Percentiles rank a stretch among this genome's conserved stretches.
These are phyloP conservation scores for Polyporus tsugae DNA, from an alignment of 1,284 basidiomycete genomes.

Conservation along the genomic window DNA sequence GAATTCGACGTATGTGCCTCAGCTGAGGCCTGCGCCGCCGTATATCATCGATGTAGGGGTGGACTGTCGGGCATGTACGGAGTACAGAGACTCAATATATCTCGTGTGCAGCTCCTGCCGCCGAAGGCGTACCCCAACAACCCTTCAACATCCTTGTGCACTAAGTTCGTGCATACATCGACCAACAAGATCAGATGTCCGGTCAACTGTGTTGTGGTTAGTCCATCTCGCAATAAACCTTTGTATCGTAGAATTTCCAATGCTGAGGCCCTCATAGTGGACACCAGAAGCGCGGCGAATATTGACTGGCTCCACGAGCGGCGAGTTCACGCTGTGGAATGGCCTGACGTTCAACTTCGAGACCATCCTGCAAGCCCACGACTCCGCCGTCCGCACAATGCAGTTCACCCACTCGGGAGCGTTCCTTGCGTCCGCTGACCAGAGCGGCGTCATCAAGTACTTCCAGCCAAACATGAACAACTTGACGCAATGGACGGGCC, in stretches of 20 bases:
- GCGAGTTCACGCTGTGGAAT: conserved; percentile 99
- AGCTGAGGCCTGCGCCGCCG: conserved; percentile 82
- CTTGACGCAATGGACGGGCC: conserved; percentile 91
- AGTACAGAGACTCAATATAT: conserved; percentile 36
- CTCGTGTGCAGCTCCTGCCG: conserved; percentile 78
- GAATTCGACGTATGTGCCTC: conserved; percentile 76
- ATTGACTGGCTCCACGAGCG: conserved; percentile 94
- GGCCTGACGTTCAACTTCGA: conserved; percentile 99
- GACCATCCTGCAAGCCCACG: conserved; percentile 97
- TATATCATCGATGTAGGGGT: conserved; percentile 82
- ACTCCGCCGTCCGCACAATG: conserved; percentile 91
- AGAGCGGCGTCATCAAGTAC: conserved; percentile 96
- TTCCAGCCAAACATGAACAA: conserved; percentile 99
- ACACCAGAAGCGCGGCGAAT: conserved; percentile 94
- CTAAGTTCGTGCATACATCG: conserved; percentile 96
- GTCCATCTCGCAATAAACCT: conserved; percentile 41
- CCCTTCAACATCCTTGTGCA: conserved; percentile 90
- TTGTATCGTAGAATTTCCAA: neutral
- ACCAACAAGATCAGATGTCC: conserved; percentile 99
- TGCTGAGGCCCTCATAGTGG: conserved; percentile 66
- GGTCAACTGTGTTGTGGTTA: conserved; percentile 91
- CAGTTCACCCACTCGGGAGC: conserved; percentile 91
- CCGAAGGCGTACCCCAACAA: conserved; percentile 91
- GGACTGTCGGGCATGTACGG: conserved; percentile 34
- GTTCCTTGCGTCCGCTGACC: conserved; percentile 93